Conservation (phyloP, 306 rosid species). For the Carpinus viminea region DNA sequence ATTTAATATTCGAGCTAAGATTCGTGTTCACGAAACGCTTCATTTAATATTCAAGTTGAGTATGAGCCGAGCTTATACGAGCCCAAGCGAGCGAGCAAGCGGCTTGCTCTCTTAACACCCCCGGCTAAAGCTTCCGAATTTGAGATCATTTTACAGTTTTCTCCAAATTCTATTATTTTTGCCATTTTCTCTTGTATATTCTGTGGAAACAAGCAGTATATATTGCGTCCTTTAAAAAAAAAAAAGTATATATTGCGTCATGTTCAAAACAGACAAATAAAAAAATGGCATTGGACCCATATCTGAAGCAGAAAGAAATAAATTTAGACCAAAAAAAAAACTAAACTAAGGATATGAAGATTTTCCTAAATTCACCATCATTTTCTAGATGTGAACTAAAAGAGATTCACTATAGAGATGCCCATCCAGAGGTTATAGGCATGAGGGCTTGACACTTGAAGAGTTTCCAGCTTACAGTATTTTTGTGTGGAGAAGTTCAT, state of each 20-base stretch:
- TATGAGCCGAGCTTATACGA: too few relatives aligned
- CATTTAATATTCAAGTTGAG: too few relatives aligned
- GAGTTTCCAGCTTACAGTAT: background rate
- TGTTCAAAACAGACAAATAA: background rate
- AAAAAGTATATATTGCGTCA: too few relatives aligned
- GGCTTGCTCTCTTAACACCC: background rate
- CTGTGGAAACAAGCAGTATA: background rate
- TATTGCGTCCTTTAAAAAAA: too few relatives aligned
- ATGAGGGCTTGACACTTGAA: background rate
- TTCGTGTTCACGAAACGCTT: too few relatives aligned
- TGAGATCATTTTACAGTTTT: background rate
- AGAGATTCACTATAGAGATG: background rate
- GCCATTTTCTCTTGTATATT: background rate
- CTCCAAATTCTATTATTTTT: background rate
- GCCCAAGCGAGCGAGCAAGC: too few relatives aligned
- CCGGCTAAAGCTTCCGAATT: constrained; percentile 7
- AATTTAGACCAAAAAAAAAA: background rate
- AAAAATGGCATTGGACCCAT: background rate
- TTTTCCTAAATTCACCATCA: background rate
- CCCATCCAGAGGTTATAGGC: background rate
- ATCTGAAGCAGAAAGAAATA: background rate
- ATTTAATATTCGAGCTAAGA: too few relatives aligned
- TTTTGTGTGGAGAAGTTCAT: background rate
- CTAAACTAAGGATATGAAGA: background rate
- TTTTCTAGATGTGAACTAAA: background rate